Evolutionary conservation across 306 rosid genomes (phyloP).

Genomic region (Ormosia emarginata): DNA sequence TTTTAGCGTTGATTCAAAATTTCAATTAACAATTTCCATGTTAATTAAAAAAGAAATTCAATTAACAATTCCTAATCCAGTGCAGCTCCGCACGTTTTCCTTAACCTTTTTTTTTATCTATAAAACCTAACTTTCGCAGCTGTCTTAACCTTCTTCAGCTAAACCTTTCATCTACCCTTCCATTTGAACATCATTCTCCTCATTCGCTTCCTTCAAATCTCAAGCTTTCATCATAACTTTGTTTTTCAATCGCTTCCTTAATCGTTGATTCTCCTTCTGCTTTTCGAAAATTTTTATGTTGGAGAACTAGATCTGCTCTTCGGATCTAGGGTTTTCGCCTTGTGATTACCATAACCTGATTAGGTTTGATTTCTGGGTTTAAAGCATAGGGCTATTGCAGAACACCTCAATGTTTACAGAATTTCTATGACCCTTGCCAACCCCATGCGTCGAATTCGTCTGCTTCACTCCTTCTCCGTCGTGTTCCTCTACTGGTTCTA

Average conservation of each 20-base stretch:
- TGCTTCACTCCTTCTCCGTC: conserved; percentile 46
- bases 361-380: not conserved
- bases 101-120: not conserved
- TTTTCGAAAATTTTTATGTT: not conserved
- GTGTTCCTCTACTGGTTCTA: conserved; percentile 53
- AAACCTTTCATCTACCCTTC: not conserved
- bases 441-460: conserved; percentile 43
- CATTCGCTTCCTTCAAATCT: not conserved
- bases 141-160: not conserved
- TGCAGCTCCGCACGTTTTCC: conserved; percentile 21
- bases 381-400: not conserved
- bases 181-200: not conserved
- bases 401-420: conserved; percentile 32
- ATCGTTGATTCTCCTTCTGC: not conserved
- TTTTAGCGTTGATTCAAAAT: too few species aligned
- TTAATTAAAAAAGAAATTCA: too few species aligned
- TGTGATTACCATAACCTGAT: not conserved
- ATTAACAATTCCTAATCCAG: too few species aligned
- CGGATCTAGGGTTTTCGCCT: conserved; percentile 3
- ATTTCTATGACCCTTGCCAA: conserved; percentile 28
- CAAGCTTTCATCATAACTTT: not conserved
- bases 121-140: not conserved
- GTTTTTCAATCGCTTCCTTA: not conserved
- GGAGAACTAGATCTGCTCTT: not conserved
- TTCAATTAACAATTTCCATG: too few species aligned